Base-by-base conservation (phyloP, 75 land plant species). In the Sequoia sempervirens region DNA sequence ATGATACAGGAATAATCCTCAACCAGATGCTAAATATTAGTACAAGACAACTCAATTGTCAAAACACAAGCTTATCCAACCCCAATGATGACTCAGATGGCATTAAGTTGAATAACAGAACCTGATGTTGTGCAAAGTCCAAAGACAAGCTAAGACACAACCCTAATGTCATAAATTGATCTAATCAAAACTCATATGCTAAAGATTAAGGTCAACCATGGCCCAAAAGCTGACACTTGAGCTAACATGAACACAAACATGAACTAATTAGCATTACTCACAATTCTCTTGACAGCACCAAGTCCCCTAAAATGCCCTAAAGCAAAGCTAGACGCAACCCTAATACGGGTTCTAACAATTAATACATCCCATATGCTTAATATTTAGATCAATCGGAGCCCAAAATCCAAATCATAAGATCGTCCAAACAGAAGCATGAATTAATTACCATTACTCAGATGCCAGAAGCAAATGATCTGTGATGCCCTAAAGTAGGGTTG, bases 61-160 rank as follows among this genome's bases (percentile, higher is more conserved):
- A 70, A 70, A 10, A 58, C 72, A 8, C 72, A 68, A 68, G 34
- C 72, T 70, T 30, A 70, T 32, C 2, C 36, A 70, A 30, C 32
- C 73, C 37, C 36, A 70, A 70, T 11, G 37, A 70, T 70, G 73
- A 70, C 12, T 12, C 36, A 70, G 15, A 30, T 32, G 15, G 15
- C 36, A 70, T 70, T 32, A 70, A 70, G 3, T 70, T 37, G 2
- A 34, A 70, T 32, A 70, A 34, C 72, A 70, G 92, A 83, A 85
- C 91, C 95, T 94, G 92, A 94, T 68, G 83, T 80, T 15, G 66
- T 85, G 89, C 76, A 28, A 20, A 9, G n/a, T 36, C 80, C 47
- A 75, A 84, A 28, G 18, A 26, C 53, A 20, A 2, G 47, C 14
- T 40, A 3, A 78, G 23, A 6, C n/a, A 41, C 4, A 43, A 78